phyloP scores from a whole-genome alignment of 139 green algal species.

The Chlamydomonas eustigma region DNA sequence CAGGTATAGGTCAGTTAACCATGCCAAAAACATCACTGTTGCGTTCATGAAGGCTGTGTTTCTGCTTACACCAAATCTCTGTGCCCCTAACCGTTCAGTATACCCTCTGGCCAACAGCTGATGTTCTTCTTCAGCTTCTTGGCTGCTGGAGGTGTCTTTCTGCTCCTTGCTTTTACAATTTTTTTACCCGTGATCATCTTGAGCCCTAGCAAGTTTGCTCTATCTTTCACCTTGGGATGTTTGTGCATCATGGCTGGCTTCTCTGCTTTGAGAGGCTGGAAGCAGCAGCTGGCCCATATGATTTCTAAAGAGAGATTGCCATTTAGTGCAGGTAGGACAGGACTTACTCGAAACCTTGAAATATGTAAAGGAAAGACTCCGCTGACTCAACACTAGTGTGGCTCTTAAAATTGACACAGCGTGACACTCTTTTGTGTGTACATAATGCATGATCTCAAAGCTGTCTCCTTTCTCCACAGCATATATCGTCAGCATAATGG shows the following conservation, averaged over 20 bases:
- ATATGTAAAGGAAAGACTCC: too few relatives aligned
- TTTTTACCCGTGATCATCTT: slow-evolving; percentile 89
- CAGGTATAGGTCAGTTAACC: slow-evolving; percentile 4
- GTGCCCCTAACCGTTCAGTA: slow-evolving; percentile 21
- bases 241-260: slow-evolving; percentile 73
- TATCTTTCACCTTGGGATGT: slow-evolving; percentile 86
- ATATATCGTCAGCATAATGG: slow-evolving; percentile 74
- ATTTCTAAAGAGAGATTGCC: slow-evolving; percentile 48
- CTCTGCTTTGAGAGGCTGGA: slow-evolving; percentile 73
- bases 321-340: background rate
- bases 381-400: too few relatives aligned
- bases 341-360: too few relatives aligned
- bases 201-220: slow-evolving; percentile 90
- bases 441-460: background rate
- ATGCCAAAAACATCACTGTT: background rate
- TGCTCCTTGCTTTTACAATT: slow-evolving; percentile 83
- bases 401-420: too few relatives aligned
- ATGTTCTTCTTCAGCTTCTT: slow-evolving; percentile 53
- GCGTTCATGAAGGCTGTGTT: background rate
- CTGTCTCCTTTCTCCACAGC: slow-evolving; percentile 49
- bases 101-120: slow-evolving; percentile 40
- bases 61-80: background rate
- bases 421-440: background rate
- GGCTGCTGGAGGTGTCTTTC: slow-evolving; percentile 62
- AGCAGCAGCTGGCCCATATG: slow-evolving; percentile 83